Evolutionary conservation across 1,284 basidiomycete genomes (phyloP), one percentile per base, ranked within the genome.

Genomic region (Cryptococcus sp.): DNA sequence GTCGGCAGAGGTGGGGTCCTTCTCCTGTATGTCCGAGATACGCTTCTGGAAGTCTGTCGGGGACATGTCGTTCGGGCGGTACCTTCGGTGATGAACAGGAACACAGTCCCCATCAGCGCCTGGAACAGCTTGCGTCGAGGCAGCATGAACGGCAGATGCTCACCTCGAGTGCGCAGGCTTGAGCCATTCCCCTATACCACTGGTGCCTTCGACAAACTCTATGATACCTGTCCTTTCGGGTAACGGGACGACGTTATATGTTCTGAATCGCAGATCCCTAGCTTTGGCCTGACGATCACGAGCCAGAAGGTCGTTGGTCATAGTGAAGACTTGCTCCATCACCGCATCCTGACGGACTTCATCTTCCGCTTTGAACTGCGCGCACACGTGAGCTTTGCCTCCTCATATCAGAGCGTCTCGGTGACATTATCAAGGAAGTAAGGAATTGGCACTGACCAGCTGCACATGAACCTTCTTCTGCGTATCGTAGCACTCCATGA

Each of bases 261-360:
- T 88, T 40, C 93, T 84, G 60, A 97, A 86, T 46, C 81, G 80
- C 27, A 99, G 82, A 39, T 85, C 81, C 13, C 95, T 86, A 54
- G 85, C 83, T 52, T 83, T 83, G 0, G 93, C 91, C 62, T 89
- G 85, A 25, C 86, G 83, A 73, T 98, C 92, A 13, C 82, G 82
- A 10, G 72, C 69, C 7, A 99, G 83, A 1, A 97, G 83, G 4
- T 84, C 80, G 63, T 99, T 98, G 55, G 93, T 89, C 45, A 98
- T 83, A 35, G 87, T 86, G 71, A 99, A 99, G 1, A 97, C 92
- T 78, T 99, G 96, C 72, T 97, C 93, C 94, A 99, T 97, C 48
- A 99, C 92, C 0, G 95, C 94, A 73, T 99, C 95, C 78, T 99
- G 96, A 30, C 95, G 86, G 38, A 96, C 78, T 70, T 99, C 95